Evolutionary conservation across 768 basidiomycete genomes (phyloP).

Genomic region (Russula virescens): DNA sequence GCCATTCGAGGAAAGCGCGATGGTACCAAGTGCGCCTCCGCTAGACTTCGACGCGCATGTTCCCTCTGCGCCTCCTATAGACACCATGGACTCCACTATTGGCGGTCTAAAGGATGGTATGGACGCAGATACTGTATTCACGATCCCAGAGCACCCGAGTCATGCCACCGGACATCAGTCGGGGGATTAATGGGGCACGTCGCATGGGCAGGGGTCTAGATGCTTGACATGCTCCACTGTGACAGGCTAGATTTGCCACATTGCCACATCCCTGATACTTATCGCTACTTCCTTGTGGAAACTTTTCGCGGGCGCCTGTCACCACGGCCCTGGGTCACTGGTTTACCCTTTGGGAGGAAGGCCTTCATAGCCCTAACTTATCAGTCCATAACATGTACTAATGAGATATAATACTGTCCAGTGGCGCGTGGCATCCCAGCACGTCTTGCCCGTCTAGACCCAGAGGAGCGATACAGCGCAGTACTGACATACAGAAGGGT

Average conservation of each 20-base stretch:
- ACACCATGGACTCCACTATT: background rate
- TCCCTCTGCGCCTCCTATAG: constrained; percentile 18
- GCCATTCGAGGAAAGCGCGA: constrained; percentile 17
- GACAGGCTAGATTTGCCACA: no score
- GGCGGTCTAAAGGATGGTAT: no score
- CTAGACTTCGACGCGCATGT: constrained; percentile 8
- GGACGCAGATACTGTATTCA: background rate
- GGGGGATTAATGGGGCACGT: background rate
- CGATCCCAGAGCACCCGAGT: background rate
- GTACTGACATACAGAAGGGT: no score
- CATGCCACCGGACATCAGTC: background rate
- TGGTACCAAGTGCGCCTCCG: constrained; percentile 15
- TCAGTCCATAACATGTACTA: background rate
- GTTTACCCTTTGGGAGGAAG: background rate
- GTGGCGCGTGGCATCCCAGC: background rate
- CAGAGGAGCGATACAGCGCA: no score
- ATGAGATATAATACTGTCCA: background rate
- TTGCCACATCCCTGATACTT: no score
- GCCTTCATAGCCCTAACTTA: background rate
- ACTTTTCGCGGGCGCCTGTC: background rate
- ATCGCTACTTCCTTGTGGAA: no score
- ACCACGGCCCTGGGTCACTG: background rate
- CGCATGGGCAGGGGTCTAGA: no score
- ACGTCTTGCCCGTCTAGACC: background rate
- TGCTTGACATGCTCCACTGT: no score